Conservation (phyloP, 495 filamentous ascomycete species). For the Penicillium pancosmium region DNA sequence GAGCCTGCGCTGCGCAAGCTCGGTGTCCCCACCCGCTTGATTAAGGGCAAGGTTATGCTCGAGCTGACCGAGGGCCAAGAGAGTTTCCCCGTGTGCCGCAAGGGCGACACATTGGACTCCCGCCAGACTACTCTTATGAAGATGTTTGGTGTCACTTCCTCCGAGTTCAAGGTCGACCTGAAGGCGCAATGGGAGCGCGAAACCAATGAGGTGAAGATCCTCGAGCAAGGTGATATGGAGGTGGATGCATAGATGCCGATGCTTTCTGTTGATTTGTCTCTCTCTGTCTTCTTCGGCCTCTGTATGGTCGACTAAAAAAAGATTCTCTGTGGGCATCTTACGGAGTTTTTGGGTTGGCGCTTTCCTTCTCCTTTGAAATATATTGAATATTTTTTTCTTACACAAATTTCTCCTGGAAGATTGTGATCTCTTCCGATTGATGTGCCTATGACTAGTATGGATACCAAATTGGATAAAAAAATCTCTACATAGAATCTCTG, state of each 20-base stretch:
- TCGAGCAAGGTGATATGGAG: conserved; percentile 46
- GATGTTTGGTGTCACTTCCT: conserved; percentile 84
- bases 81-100: conserved; percentile 73
- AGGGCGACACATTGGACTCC: conserved; percentile 81
- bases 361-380: conserved; percentile 30
- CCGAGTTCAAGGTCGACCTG: conserved; percentile 82
- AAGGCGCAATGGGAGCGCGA: conserved; percentile 60
- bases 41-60: conserved; percentile 84
- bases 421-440: conserved; percentile 31
- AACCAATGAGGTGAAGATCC: conserved; percentile 44
- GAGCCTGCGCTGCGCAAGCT: conserved; percentile 86
- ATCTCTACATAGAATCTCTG: conserved; percentile 5
- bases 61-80: conserved; percentile 70
- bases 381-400: conserved; percentile 26
- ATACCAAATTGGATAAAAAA: conserved; percentile 36
- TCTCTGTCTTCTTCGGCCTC: conserved; percentile 26
- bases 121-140: conserved; percentile 92
- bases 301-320: conserved; percentile 25
- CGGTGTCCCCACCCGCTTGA: conserved; percentile 83
- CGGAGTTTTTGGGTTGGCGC: conserved; percentile 45
- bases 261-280: conserved; percentile 13
- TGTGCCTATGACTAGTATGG: conserved; percentile 40
- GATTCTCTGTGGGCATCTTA: conserved; percentile 38
- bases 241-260: conserved; percentile 38
- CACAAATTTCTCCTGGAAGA: conserved; percentile 23